These are phyloP conservation scores for Samsoniella hepiali DNA, from an alignment of 2,329 filamentous ascomycete genomes.

Conservation along the genomic window DNA sequence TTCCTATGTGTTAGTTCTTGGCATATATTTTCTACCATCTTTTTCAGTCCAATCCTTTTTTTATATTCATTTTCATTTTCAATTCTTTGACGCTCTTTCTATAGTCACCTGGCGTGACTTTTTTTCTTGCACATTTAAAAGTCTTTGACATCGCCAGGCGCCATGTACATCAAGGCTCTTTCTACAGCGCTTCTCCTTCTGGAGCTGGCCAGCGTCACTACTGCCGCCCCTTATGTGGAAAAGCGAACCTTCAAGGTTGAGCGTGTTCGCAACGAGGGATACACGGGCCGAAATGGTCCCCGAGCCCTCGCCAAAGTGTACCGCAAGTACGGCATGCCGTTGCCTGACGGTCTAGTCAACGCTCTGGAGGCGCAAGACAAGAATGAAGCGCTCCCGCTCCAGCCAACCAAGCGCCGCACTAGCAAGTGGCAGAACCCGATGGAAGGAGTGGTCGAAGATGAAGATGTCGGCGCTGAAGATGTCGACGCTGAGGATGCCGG, in stretches of 20 bases:
- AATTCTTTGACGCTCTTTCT: background rate
- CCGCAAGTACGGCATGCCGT: slow-evolving; percentile 61
- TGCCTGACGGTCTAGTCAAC: slow-evolving; percentile 42
- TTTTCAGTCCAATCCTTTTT: background rate
- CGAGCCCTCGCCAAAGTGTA: slow-evolving; percentile 63
- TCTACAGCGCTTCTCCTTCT: slow-evolving; percentile 46
- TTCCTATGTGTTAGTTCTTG: background rate
- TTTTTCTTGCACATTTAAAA: background rate
- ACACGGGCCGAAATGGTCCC: slow-evolving; percentile 54
- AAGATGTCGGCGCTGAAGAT: background rate
- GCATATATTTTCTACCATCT: background rate
- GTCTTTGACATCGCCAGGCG: slow-evolving; percentile 7
- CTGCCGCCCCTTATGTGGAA: slow-evolving; percentile 34
- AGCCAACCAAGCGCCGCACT: slow-evolving; percentile 16
- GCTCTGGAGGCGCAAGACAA: slow-evolving; percentile 30
- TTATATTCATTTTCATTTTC: background rate
- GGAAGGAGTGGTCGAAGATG: background rate
- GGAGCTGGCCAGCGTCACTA: slow-evolving; percentile 45
- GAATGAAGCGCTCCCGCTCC: slow-evolving; percentile 8
- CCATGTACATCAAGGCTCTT: slow-evolving; percentile 13
- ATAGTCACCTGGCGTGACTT: slow-evolving; percentile 8
- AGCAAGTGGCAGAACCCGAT: background rate
- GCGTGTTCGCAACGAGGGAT: slow-evolving; percentile 53
- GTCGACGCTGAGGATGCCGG: background rate
- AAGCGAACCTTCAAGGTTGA: slow-evolving; percentile 62